phyloP scores from a whole-genome alignment of 2,329 filamentous ascomycete species.

The Fusarium keratoplasticum region DNA sequence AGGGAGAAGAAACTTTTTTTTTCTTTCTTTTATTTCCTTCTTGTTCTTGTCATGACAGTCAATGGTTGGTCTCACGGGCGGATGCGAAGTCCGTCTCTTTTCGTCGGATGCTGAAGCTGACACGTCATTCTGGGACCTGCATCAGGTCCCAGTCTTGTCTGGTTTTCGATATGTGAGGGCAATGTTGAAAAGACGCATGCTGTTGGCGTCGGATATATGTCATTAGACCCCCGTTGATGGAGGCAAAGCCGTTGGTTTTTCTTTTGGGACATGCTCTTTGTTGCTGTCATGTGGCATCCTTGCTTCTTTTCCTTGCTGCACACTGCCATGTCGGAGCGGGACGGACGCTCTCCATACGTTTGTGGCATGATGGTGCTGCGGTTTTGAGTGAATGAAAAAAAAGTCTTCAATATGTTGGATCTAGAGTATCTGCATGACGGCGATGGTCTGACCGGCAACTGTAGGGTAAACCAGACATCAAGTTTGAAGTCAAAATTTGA shows the following conservation, averaged over 20 bases:
- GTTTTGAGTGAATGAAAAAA: neutral
- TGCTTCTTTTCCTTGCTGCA: conserved; percentile 16
- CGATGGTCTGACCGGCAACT: neutral
- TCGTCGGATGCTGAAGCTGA: conserved; percentile 24
- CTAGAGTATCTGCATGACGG: neutral
- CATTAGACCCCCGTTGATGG: conserved; percentile 1
- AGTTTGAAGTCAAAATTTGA: neutral
- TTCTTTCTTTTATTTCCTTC: conserved; percentile 5
- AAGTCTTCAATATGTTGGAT: neutral
- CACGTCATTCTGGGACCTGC: conserved; percentile 24
- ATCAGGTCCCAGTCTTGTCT: conserved; percentile 9
- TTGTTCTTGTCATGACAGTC: neutral
- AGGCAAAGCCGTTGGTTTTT: conserved; percentile 1
- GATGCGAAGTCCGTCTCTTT: neutral
- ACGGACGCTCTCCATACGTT: neutral
- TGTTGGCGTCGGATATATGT: neutral
- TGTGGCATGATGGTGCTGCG: conserved; percentile 3
- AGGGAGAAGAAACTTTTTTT: conserved; percentile 19
- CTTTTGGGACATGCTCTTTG: neutral
- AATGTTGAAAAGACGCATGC: conserved; percentile 1
- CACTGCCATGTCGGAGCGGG: neutral
- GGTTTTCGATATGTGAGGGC: neutral
- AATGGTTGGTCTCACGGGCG: conserved; percentile 3
- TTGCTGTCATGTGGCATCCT: conserved; percentile 2
- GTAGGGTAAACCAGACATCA: conserved; percentile 8